Evolutionary conservation across 2,329 filamentous ascomycete species (phyloP).

Genomic region (Chlorencoelia australis): DNA sequence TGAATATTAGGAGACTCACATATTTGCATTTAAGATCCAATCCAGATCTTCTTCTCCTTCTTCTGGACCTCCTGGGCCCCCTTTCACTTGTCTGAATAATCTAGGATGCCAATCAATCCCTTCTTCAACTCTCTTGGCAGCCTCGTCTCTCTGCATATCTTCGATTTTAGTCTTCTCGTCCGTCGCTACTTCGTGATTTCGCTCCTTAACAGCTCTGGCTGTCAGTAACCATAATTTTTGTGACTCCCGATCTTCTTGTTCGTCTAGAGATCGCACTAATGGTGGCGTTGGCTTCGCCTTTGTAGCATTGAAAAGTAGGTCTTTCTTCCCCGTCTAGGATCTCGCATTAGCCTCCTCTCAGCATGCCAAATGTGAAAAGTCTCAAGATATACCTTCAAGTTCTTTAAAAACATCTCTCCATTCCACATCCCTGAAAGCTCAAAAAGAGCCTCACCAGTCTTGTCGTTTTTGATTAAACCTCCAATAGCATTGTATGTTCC

Average conservation of each 20-base stretch:
- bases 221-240: conserved; percentile 80
- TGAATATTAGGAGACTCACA: conserved; percentile 44
- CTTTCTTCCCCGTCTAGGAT: conserved; percentile 76
- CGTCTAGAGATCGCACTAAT: conserved; percentile 62
- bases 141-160: conserved; percentile 82
- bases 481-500: conserved; percentile 96
- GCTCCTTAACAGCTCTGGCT: conserved; percentile 68
- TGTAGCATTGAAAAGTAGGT: conserved; percentile 80
- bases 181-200: conserved; percentile 81
- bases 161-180: conserved; percentile 96
- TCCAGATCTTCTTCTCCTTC: conserved; percentile 84
- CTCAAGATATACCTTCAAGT: conserved; percentile 51
- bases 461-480: conserved; percentile 79
- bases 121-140: conserved; percentile 66
- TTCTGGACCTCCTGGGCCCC: conserved; percentile 59
- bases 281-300: conserved; percentile 69
- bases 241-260: conserved; percentile 86
- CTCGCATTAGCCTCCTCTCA: conserved; percentile 6
- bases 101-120: conserved; percentile 80
- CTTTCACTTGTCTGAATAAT: conserved; percentile 68
- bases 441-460: conserved; percentile 76
- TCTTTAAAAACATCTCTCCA: conserved; percentile 87
- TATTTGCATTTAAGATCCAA: conserved; percentile 82
- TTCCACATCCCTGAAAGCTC: conserved; percentile 92
- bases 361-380: not conserved